These are phyloP conservation scores for Allodekkera sacchari DNA, from an alignment of 805 yeast genomes.

Conservation along the genomic window DNA sequence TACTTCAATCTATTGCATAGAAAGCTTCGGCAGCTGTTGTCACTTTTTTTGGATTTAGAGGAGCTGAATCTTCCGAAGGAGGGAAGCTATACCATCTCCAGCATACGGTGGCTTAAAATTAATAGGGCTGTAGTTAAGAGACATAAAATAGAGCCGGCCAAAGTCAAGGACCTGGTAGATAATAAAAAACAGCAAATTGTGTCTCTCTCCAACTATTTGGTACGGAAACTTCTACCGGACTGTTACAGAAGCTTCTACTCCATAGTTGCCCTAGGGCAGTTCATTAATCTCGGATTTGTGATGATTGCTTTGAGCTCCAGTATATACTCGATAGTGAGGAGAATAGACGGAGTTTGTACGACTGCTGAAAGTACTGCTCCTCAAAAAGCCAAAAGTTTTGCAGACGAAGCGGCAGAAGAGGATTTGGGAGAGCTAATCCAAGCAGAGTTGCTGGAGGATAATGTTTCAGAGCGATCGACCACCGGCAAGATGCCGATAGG, in stretches of 20 bases:
- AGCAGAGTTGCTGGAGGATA: not conserved
- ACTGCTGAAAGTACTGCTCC: not conserved
- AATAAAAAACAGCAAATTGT: conserved; percentile 2
- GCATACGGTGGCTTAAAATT: conserved; percentile 7
- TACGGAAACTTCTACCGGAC: conserved; percentile 30
- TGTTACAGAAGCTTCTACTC: conserved; percentile 58
- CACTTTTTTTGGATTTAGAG: conserved; percentile 19
- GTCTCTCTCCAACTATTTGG: conserved; percentile 23
- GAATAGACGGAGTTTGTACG: not conserved
- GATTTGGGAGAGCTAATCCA: conserved; percentile 10
- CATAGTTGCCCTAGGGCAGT: conserved; percentile 69
- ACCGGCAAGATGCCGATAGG: conserved; percentile 3
- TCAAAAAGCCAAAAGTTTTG: conserved; percentile 8
- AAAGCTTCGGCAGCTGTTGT: conserved; percentile 33
- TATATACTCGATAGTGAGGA: conserved; percentile 32
- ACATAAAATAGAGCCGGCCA: too few relatives aligned
- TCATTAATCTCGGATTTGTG: conserved; percentile 63
- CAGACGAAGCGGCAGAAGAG: conserved; percentile 6
- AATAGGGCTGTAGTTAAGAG: too few relatives aligned
- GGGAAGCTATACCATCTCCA: conserved; percentile 5
- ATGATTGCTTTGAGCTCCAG: conserved; percentile 50
- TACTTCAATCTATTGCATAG: conserved; percentile 58
- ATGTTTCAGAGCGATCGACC: not conserved
- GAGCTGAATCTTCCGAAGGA: conserved; percentile 5
- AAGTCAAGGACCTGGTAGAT: conserved; percentile 7